Evolutionary conservation across 164 flowering plant genomes (phyloP).

Genomic region (Nelumbo lutea): DNA sequence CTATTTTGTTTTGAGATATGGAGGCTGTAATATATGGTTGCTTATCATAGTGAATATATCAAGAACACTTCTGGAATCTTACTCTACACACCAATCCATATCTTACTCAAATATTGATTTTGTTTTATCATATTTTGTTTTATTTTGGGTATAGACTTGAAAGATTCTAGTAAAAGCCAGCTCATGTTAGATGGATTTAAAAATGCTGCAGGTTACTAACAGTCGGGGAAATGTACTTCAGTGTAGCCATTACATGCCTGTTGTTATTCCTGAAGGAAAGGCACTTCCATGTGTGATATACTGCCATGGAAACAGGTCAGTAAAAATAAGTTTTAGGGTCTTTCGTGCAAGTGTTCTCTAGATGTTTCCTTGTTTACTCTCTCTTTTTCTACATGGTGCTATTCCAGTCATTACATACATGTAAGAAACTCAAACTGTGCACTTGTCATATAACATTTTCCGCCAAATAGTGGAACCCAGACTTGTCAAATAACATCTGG

Average conservation of each 20-base stretch:
- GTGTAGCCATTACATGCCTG: slow-evolving; percentile 90
- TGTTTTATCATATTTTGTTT: neutral
- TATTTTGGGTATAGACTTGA: neutral
- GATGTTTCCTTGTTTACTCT: too few species aligned
- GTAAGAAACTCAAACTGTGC: too few species aligned
- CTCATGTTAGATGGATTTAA: slow-evolving; percentile 4
- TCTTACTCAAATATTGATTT: neutral
- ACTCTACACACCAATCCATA: neutral
- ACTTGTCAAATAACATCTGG: too few species aligned
- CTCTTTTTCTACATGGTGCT: too few species aligned
- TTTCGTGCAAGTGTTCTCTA: too few species aligned
- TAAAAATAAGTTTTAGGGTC: neutral
- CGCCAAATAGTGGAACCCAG: too few species aligned
- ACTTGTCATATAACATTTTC: too few species aligned
- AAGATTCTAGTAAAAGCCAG: neutral
- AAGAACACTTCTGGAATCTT: neutral
- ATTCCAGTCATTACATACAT: too few species aligned
- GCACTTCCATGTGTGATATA: slow-evolving; percentile 92
- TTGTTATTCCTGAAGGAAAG: slow-evolving; percentile 60
- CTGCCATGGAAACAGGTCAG: slow-evolving; percentile 98
- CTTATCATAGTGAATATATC: neutral
- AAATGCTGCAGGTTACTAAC: slow-evolving; percentile 61
- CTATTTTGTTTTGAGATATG: neutral
- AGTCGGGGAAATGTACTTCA: slow-evolving; percentile 70
- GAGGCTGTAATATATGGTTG: neutral